Evolutionary conservation across 352 stramenopile genomes (phyloP).

Genomic region (Globisporangium spiculum): DNA sequence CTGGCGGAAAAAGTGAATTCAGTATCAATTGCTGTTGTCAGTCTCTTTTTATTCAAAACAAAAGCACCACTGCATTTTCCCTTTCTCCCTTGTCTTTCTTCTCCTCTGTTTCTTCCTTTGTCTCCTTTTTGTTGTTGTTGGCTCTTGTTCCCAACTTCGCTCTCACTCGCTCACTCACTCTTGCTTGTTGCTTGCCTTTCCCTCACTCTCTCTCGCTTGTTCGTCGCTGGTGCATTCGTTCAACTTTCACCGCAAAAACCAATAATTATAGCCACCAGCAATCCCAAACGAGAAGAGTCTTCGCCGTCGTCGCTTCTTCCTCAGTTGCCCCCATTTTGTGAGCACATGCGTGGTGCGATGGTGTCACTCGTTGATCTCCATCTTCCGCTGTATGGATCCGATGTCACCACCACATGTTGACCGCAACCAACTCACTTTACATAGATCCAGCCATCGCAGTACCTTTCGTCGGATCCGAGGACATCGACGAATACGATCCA

Average conservation of each 20-base stretch:
- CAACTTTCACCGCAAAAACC: slow-evolving; percentile 15
- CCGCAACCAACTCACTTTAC: slow-evolving; percentile 24
- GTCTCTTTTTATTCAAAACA: slow-evolving; percentile 10
- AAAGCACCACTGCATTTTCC: slow-evolving; percentile 1
- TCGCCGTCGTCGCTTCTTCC: background rate
- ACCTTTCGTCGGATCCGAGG: slow-evolving; percentile 57
- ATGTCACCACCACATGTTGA: background rate
- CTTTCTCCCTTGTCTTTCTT: background rate
- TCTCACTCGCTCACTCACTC: background rate
- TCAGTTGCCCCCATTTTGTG: background rate
- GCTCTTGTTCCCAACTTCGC: background rate
- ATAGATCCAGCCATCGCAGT: slow-evolving; percentile 77
- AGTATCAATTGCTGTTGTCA: background rate
- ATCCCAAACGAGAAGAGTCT: slow-evolving; percentile 5
- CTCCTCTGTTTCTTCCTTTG: background rate
- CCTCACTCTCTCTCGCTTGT: slow-evolving; percentile 9
- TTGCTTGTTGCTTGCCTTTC: background rate
- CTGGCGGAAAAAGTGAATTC: background rate
- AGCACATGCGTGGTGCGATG: background rate
- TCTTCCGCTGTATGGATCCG: background rate
- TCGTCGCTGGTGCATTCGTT: slow-evolving; percentile 13
- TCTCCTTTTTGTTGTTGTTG: background rate
- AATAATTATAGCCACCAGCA: slow-evolving; percentile 17
- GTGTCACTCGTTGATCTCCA: background rate
- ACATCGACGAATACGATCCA: slow-evolving; percentile 64